Conservation (phyloP, 2,329 filamentous ascomycete genomes). For the Thielaviopsis populi region DNA sequence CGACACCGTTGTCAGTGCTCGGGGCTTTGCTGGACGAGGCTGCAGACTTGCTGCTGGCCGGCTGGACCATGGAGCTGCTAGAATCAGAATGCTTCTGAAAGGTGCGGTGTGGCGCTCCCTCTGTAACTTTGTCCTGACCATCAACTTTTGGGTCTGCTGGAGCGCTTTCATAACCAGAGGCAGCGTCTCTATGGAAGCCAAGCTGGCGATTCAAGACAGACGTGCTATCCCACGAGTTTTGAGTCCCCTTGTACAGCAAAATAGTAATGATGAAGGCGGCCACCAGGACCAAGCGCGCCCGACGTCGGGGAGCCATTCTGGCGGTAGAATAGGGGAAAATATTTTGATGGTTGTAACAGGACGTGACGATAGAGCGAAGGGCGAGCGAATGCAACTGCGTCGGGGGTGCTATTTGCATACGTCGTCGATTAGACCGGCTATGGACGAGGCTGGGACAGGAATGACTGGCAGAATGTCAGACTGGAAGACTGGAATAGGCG, state of each 20-base stretch:
- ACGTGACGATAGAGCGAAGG: background rate
- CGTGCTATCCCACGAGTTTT: slow-evolving; percentile 24
- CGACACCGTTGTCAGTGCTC: background rate
- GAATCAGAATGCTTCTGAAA: background rate
- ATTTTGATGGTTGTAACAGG: background rate
- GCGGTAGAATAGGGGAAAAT: background rate
- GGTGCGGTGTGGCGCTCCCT: background rate
- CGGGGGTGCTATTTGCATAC: background rate
- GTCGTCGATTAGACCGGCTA: background rate
- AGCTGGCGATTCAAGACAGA: slow-evolving; percentile 7
- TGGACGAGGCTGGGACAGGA: background rate
- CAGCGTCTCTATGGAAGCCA: background rate
- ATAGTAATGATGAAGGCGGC: slow-evolving; percentile 41
- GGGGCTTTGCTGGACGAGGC: background rate
- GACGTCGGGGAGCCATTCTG: slow-evolving; percentile 33
- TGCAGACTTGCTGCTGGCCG: background rate
- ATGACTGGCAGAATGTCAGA: background rate
- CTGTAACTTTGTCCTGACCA: background rate
- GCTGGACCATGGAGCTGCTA: background rate
- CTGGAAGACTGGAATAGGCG: background rate
- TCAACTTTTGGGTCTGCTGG: background rate
- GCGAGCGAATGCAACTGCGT: background rate
- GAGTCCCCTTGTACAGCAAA: slow-evolving; percentile 35
- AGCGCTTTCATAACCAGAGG: background rate
- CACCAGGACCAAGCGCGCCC: slow-evolving; percentile 46